Conservation (phyloP, 441 rosid genomes). For the Adansonia rubrostipa region DNA sequence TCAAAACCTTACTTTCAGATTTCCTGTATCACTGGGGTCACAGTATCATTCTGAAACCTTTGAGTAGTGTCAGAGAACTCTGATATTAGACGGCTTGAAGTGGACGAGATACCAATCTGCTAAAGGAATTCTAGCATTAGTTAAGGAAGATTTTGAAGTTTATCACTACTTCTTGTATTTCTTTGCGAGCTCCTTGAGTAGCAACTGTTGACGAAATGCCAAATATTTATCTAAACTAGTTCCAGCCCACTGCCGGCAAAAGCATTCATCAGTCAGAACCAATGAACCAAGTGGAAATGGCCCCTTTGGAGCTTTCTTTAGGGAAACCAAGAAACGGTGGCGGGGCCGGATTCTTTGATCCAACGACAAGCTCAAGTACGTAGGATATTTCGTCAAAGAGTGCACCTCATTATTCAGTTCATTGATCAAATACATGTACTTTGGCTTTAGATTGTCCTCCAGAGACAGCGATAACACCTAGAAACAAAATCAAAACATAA, state of each 20-base stretch:
- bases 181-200: slow-evolving; percentile 69
- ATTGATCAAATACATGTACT: slow-evolving; percentile 82
- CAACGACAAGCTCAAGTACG: slow-evolving; percentile 86
- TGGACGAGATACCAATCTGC: slow-evolving; percentile 18
- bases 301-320: slow-evolving; percentile 89
- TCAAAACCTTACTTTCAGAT: slow-evolving; percentile 9
- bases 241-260: slow-evolving; percentile 91
- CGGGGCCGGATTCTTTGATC: slow-evolving; percentile 98
- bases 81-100: slow-evolving; percentile 12
- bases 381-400: slow-evolving; percentile 83
- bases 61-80: slow-evolving; percentile 11
- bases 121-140: not conserved
- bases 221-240: slow-evolving; percentile 72
- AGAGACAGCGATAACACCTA: slow-evolving; percentile 89
- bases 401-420: slow-evolving; percentile 81
- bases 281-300: slow-evolving; percentile 92
- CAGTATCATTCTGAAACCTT: not conserved
- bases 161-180: slow-evolving; percentile 62
- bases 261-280: slow-evolving; percentile 85
- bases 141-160: slow-evolving; percentile 14
- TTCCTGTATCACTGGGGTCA: not conserved
- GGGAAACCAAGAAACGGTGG: slow-evolving; percentile 78
- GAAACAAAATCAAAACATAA: slow-evolving; percentile 30
- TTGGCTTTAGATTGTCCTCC: slow-evolving; percentile 93
- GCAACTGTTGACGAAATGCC: slow-evolving; percentile 75